phyloP scores from a whole-genome alignment of 768 basidiomycete species.

The Suillus tomentosus region DNA sequence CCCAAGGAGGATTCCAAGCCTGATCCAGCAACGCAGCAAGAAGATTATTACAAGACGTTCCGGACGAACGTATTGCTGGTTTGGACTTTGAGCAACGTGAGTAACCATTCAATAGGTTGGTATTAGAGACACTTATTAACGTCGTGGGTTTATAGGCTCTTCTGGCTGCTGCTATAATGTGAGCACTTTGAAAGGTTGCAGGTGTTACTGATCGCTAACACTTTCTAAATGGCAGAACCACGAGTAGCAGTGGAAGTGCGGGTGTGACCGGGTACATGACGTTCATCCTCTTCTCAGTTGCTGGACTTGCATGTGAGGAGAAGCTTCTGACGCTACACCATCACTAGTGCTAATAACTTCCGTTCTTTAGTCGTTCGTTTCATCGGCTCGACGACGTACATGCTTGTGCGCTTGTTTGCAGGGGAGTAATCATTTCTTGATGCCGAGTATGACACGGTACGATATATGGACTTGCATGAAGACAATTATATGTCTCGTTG shows the following conservation, averaged over 20 bases:
- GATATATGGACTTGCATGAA: constrained; percentile 1
- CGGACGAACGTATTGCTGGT: constrained; percentile 87
- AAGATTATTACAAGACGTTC: constrained; percentile 88
- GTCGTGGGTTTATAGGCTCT: constrained; percentile 47
- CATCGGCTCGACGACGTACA: constrained; percentile 76
- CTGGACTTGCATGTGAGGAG: constrained; percentile 79
- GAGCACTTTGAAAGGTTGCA: constrained; percentile 30
- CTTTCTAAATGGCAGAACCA: constrained; percentile 31
- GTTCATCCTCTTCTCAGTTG: constrained; percentile 86
- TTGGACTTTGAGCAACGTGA: constrained; percentile 87
- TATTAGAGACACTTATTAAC: constrained; percentile 9
- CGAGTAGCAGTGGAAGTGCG: constrained; percentile 47
- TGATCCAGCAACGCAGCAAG: constrained; percentile 65
- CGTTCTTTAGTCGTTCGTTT: constrained; percentile 74
- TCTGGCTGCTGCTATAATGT: constrained; percentile 76
- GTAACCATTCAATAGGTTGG: constrained; percentile 21
- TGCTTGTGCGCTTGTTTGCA: constrained; percentile 85
- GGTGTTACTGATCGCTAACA: constrained; percentile 5
- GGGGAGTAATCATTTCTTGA: constrained; percentile 60
- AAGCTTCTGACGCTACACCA: not conserved
- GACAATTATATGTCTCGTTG: not conserved
- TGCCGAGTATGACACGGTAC: not conserved
- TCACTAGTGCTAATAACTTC: not conserved
- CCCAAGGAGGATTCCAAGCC: constrained; percentile 68
- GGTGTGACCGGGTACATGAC: constrained; percentile 87